These are phyloP conservation scores for Chlamydomonas schloesseri DNA, from an alignment of 139 green algal species.

Conservation along the genomic window DNA sequence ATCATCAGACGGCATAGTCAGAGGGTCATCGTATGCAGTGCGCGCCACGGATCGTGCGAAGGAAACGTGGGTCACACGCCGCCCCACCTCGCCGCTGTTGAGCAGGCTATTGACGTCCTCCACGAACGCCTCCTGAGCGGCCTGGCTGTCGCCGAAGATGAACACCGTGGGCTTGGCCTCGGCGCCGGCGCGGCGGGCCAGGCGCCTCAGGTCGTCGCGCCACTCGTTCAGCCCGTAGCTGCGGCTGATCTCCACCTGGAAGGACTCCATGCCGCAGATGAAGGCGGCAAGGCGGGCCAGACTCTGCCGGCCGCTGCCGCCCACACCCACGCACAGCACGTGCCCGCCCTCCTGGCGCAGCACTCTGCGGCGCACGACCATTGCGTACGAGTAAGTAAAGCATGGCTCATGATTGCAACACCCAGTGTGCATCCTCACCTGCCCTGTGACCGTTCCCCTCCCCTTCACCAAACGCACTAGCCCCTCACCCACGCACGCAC, in stretches of 20 bases:
- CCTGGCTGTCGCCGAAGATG: constrained; percentile 88
- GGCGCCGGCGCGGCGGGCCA: constrained; percentile 75
- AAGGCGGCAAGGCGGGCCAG: constrained; percentile 68
- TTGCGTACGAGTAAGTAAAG: not conserved
- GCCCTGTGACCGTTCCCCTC: too few relatives aligned
- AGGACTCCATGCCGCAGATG: constrained; percentile 73
- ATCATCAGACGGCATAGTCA: too few relatives aligned
- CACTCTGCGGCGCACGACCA: constrained; percentile 17
- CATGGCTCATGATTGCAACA: too few relatives aligned
- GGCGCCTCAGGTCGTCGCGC: constrained; percentile 79
- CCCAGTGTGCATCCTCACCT: too few relatives aligned
- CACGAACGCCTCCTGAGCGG: constrained; percentile 75
- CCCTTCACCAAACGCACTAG: too few relatives aligned
- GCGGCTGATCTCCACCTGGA: constrained; percentile 83
- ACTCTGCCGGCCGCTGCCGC: constrained; percentile 69
- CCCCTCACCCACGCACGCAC: too few relatives aligned
- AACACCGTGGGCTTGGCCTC: constrained; percentile 78
- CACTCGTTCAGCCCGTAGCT: constrained; percentile 73
- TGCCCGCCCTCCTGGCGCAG: constrained; percentile 64
- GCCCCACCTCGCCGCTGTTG: constrained; percentile 76
- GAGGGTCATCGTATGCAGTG: too few relatives aligned
- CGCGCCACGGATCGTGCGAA: too few relatives aligned
- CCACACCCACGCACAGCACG: constrained; percentile 75
- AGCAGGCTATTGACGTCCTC: constrained; percentile 91
- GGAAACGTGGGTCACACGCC: too few relatives aligned